Percentiles rank a stretch among this genome's conserved stretches.
phyloP scores from a whole-genome alignment of 2,329 filamentous ascomycete species.

The Ilyonectria sp. region DNA sequence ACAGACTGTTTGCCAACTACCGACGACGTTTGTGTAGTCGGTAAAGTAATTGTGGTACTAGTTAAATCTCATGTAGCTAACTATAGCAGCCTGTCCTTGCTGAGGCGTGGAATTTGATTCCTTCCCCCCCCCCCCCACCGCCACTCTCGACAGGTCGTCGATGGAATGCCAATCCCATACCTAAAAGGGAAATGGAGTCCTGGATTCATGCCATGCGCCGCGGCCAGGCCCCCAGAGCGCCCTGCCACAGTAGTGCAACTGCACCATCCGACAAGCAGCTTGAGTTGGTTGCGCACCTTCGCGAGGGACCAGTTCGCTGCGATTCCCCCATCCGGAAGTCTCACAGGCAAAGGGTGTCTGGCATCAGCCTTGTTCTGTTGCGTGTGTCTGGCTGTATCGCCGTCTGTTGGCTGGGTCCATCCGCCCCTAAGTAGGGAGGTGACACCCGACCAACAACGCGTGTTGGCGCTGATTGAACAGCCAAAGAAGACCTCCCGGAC shows the following conservation, averaged over 20 bases:
- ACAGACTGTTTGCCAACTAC: background rate
- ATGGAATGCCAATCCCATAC: constrained; percentile 21
- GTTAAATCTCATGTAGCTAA: background rate
- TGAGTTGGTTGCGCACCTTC: constrained; percentile 1
- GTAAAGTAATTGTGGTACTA: background rate
- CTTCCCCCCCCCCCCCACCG: constrained; percentile 6
- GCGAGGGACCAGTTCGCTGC: constrained; percentile 42
- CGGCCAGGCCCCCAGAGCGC: background rate
- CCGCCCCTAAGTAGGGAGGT: background rate
- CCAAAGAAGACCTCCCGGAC: background rate
- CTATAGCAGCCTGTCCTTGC: background rate
- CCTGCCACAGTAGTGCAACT: constrained; percentile 15
- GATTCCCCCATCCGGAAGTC: constrained; percentile 44
- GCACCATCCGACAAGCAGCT: no score
- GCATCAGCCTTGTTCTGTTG: constrained; percentile 34
- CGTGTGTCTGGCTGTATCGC: no score
- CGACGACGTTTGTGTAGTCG: background rate
- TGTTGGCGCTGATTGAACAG: background rate
- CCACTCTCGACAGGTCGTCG: constrained; percentile 19
- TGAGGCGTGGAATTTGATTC: background rate
- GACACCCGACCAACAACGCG: background rate
- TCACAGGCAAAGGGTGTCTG: constrained; percentile 26
- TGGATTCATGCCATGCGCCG: constrained; percentile 8
- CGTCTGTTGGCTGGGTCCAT: background rate
- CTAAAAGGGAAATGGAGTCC: constrained; percentile 9